Conservation (phyloP, 2,329 filamentous ascomycete species). For the Aspergillus pseudonomiae region DNA sequence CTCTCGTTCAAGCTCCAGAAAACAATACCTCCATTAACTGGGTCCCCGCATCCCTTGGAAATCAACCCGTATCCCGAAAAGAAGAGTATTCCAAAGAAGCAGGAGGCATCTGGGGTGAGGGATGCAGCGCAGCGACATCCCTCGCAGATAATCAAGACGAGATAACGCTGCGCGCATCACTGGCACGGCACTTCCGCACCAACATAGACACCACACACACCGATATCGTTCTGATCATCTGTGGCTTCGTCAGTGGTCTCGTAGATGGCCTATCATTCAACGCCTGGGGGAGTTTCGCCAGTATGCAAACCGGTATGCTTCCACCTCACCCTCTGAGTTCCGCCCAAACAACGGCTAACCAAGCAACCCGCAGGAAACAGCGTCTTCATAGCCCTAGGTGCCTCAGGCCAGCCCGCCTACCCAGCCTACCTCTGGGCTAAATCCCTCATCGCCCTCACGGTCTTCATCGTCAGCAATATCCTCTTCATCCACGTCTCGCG, state of each 20-base stretch:
- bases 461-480: constrained; percentile 43
- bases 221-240: constrained; percentile 36
- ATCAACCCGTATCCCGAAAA: background rate
- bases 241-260: constrained; percentile 43
- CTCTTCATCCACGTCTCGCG: constrained; percentile 44
- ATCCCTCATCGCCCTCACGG: constrained; percentile 43
- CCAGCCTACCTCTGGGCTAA: constrained; percentile 47
- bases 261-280: constrained; percentile 46
- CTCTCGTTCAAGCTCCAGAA: background rate
- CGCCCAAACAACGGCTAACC: background rate
- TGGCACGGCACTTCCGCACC: constrained; percentile 25
- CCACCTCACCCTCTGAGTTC: background rate
- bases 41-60: constrained; percentile 14
- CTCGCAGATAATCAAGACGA: constrained; percentile 23
- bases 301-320: constrained; percentile 46
- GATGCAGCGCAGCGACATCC: constrained; percentile 29
- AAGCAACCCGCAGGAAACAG: constrained; percentile 40
- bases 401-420: constrained; percentile 43
- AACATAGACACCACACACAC: constrained; percentile 29
- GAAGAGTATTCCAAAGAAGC: constrained; percentile 22
- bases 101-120: constrained; percentile 24
- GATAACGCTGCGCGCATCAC: constrained; percentile 14
- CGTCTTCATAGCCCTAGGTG: constrained; percentile 47
- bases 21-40: constrained; percentile 18
- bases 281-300: constrained; percentile 46